Conservation (phyloP, 768 basidiomycete genomes). For the Wakefieldia striispora region DNA sequence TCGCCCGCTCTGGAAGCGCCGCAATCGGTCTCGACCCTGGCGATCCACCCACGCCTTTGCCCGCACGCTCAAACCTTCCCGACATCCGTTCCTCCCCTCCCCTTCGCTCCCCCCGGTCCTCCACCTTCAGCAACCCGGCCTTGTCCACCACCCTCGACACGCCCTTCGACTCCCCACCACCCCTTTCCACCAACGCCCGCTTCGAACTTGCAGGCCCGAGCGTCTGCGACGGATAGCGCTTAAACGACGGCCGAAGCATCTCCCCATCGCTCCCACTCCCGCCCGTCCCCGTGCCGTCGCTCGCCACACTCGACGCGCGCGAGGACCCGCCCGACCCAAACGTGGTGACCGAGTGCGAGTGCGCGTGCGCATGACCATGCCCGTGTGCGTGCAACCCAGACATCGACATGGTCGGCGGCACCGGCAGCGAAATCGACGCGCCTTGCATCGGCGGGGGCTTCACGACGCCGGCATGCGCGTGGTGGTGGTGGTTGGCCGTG, state of each 20-base stretch:
- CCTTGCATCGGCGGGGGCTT: conserved; percentile 29
- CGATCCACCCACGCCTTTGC: conserved; percentile 20
- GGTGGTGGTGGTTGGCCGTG: conserved; percentile 7
- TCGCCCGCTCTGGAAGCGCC: conserved; percentile 31
- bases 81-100: neutral
- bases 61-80: neutral
- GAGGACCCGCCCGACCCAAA: conserved; percentile 8
- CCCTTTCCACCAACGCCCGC: conserved; percentile 41
- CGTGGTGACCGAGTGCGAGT: neutral
- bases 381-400: conserved; percentile 8
- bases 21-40: conserved; percentile 26
- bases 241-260: conserved; percentile 59
- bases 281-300: conserved; percentile 32
- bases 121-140: neutral
- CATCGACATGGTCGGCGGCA: conserved; percentile 23
- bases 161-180: conserved; percentile 14
- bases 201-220: conserved; percentile 61
- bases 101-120: neutral
- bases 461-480: conserved; percentile 10
- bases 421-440: conserved; percentile 34
- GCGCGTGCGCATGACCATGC: neutral
- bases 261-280: conserved; percentile 33
- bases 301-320: conserved; percentile 31
- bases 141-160: conserved; percentile 6
- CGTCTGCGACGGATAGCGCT: conserved; percentile 71